Percentiles rank a stretch among this genome's conserved stretches.
phyloP scores from a whole-genome alignment of 78 protist species.

The Monosiga brevicollis region DNA sequence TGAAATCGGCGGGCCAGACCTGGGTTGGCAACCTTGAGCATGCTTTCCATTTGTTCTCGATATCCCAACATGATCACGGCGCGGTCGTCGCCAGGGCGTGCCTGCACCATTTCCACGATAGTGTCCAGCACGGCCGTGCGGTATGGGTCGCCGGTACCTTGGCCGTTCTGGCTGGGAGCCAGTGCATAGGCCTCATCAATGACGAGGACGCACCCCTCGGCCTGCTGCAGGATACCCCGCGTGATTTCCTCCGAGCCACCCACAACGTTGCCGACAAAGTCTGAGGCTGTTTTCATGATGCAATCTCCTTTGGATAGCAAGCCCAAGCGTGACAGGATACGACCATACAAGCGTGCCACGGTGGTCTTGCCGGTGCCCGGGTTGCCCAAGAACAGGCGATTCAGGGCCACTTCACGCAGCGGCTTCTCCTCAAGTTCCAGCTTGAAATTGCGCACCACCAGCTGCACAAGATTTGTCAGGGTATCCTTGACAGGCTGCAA shows the following conservation, averaged over 20 bases:
- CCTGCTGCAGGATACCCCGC: not conserved
- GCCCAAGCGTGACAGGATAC: constrained; percentile 6
- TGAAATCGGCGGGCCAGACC: constrained; percentile 39
- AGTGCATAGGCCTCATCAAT: constrained; percentile 50
- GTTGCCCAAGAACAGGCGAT: constrained; percentile 5
- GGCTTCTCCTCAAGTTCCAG: constrained; percentile 6
- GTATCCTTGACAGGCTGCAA: constrained; percentile 22
- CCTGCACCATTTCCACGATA: constrained; percentile 21
- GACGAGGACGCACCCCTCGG: constrained; percentile 36
- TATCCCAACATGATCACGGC: constrained; percentile 37
- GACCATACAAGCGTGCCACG: constrained; percentile 7
- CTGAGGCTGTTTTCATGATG: not conserved
- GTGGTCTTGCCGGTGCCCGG: constrained; percentile 54
- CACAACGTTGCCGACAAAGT: constrained; percentile 22
- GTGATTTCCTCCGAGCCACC: constrained; percentile 25
- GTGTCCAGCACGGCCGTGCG: constrained; percentile 13
- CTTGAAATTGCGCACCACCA: not conserved
- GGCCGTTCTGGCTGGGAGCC: not conserved
- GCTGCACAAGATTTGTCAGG: not conserved
- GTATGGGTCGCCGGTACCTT: constrained; percentile 12
- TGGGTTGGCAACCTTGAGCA: constrained; percentile 15
- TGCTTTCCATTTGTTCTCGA: constrained; percentile 8
- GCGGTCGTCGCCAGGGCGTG: constrained; percentile 20
- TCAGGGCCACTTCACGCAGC: not conserved
- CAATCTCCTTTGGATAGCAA: not conserved